These are phyloP conservation scores for Drechslera avenae DNA, from an alignment of 2,329 filamentous ascomycete species.

Conservation along the genomic window DNA sequence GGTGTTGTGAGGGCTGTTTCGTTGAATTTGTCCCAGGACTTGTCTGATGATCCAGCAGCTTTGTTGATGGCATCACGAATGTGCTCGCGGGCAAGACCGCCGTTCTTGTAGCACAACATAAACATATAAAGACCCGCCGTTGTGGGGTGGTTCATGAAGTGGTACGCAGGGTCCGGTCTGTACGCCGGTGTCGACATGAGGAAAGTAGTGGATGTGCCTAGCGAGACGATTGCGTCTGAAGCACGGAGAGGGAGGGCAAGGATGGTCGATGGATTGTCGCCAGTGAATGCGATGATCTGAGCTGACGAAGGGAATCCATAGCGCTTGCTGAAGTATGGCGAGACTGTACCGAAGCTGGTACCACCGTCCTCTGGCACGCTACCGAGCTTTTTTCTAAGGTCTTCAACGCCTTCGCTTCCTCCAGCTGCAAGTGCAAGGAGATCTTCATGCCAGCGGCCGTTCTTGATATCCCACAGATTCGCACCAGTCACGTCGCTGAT, in stretches of 20 bases:
- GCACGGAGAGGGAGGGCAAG: conserved; percentile 85
- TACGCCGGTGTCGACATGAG: conserved; percentile 95
- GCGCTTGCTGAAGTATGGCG: conserved; percentile 75
- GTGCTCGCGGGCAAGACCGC: conserved; percentile 87
- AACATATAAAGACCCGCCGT: conserved; percentile 96
- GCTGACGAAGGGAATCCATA: conserved; percentile 80
- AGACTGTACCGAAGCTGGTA: conserved; percentile 74
- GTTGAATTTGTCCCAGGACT: conserved; percentile 84
- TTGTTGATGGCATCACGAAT: conserved; percentile 80
- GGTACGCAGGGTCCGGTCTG: conserved; percentile 85
- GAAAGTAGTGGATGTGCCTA: conserved; percentile 96
- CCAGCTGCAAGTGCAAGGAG: conserved; percentile 79
- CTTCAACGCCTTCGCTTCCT: conserved; percentile 59
- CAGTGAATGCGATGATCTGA: conserved; percentile 83
- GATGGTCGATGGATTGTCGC: conserved; percentile 95
- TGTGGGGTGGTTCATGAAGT: conserved; percentile 98
- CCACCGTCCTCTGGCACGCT: conserved; percentile 81
- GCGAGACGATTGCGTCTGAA: conserved; percentile 89
- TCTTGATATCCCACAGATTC: conserved; percentile 91
- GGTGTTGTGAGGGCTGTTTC: conserved; percentile 68
- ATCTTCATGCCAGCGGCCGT: conserved; percentile 72
- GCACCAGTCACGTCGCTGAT: conserved; percentile 95
- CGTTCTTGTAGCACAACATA: conserved; percentile 99
- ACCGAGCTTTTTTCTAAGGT: conserved; percentile 79
- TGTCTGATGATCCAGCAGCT: conserved; percentile 47